Conservation (phyloP, 1,139 yeast species). For the Sugiyamaella novakii region DNA sequence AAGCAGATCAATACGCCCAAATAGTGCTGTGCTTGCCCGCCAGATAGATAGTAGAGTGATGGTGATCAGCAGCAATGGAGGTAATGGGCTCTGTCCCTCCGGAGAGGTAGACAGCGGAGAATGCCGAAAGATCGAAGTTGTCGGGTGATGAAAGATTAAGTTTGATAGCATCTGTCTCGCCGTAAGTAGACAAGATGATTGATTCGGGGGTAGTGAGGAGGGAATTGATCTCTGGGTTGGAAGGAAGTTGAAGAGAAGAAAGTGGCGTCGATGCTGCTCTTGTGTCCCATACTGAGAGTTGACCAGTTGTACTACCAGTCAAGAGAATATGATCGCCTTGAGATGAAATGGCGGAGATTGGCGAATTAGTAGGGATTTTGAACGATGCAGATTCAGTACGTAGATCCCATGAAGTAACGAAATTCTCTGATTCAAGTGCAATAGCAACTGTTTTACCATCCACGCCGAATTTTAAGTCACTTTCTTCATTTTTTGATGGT, state of each 20-base stretch:
- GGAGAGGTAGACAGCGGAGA: not conserved
- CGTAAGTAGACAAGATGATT: constrained; percentile 6
- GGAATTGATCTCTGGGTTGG: constrained; percentile 3
- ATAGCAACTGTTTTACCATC: constrained; percentile 44
- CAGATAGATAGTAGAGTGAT: constrained; percentile 14
- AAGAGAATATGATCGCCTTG: constrained; percentile 31
- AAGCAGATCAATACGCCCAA: constrained; percentile 4
- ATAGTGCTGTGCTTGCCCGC: constrained; percentile 24
- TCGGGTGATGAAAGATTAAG: not conserved
- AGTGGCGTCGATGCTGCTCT: constrained; percentile 18
- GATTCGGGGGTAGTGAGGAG: not conserved
- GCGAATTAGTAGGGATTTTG: constrained; percentile 4
- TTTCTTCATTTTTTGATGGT: constrained; percentile 12
- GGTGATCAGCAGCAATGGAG: constrained; percentile 2
- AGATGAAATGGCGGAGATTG: constrained; percentile 12
- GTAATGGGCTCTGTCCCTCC: constrained; percentile 17
- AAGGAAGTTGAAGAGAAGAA: not conserved
- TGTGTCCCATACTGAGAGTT: constrained; percentile 20
- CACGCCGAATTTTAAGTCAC: constrained; percentile 43
- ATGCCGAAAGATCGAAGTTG: constrained; percentile 4
- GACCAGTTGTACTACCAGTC: constrained; percentile 23
- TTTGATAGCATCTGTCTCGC: constrained; percentile 8
- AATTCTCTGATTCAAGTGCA: constrained; percentile 50
- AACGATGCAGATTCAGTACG: constrained; percentile 8
- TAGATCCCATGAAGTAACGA: constrained; percentile 34